These are phyloP conservation scores for Aspergillus egyptiacus DNA, from an alignment of 495 filamentous ascomycete species.

Conservation along the genomic window DNA sequence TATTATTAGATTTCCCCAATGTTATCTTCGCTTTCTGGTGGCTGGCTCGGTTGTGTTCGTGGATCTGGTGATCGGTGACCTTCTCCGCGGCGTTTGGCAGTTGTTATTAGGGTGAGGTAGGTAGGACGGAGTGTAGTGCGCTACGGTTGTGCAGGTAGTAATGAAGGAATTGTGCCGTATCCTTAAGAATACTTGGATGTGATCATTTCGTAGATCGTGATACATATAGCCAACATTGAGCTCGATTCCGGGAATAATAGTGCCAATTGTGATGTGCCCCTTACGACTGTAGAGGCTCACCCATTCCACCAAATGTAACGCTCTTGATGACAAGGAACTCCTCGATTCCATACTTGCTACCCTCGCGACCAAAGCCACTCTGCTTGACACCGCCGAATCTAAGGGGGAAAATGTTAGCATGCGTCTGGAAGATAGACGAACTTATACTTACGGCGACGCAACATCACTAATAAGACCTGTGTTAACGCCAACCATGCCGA, in stretches of 20 bases:
- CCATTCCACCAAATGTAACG: conserved; percentile 77
- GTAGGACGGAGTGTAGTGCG: too few species aligned
- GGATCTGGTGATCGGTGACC: too few species aligned
- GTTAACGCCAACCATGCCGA: conserved; percentile 87
- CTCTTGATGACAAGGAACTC: conserved; percentile 87
- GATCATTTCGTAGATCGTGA: too few species aligned
- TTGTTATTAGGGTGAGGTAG: too few species aligned
- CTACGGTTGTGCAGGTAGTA: too few species aligned
- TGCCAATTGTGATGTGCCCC: background rate
- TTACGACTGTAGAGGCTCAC: conserved; percentile 45
- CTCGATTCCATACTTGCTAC: conserved; percentile 82
- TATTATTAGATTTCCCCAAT: conserved; percentile 18
- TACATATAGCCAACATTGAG: too few species aligned
- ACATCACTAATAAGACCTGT: conserved; percentile 78
- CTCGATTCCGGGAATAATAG: too few species aligned
- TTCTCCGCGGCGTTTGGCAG: too few species aligned
- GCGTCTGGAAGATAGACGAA: background rate
- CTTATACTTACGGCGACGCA: conserved; percentile 53
- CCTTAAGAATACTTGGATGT: too few species aligned
- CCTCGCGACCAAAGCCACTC: conserved; percentile 88
- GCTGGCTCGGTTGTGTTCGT: too few species aligned
- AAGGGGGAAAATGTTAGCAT: conserved; percentile 16
- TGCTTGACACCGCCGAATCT: conserved; percentile 90
- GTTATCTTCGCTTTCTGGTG: background rate
- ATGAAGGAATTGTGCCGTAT: too few species aligned